Evolutionary conservation across 164 flowering plant species (phyloP), one percentile per base, ranked within the genome.

Genomic region (Aristolochia fimbriata): DNA sequence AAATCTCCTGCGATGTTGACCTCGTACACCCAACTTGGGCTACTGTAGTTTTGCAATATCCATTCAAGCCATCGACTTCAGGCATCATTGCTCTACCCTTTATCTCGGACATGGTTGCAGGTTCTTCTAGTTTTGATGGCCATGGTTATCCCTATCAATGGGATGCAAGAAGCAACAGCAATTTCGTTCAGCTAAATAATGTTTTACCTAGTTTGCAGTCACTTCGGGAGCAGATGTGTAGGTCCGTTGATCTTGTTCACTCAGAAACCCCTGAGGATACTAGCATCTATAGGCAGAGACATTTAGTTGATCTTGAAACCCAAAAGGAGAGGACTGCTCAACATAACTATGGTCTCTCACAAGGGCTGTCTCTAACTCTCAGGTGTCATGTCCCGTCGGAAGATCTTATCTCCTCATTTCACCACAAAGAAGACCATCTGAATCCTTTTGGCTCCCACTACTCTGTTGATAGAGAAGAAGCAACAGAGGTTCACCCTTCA

Each of bases 361-460:
- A 82, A 60, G 84, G 90, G 23, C 68, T 88, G 37, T 86, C 96
- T 27, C 83, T 86, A 37, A 80, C 80, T 58, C 82, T 88, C 11
- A 69, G 90, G 41, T 76, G 90, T 7, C 78, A 82, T 62, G 72
- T 81, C 37, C 84, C 81, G 30, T 69, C 82, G 1, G 80, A 68
- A n/a, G 31, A 71, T 51, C 72, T 78, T 22, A 69, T 71, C 54
- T 73, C 78, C 24, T 41, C 77, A 10, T 70, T 61, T 10, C 75
- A 68, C 16, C 67, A 67, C 66, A 67, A 81, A 57, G 70, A 80
- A 47, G 51, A 75, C 57, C 58, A 67, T 49, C 59, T 70, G 17
- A 68, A 74, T 56, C 61, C 73, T 50, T 48, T 70, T 0, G 62
- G 58, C 63, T 70, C 76, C 17, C 66, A 59, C 62, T 79, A 76